Conservation (phyloP, 2,329 filamentous ascomycete species). For the Claviceps monticola region DNA sequence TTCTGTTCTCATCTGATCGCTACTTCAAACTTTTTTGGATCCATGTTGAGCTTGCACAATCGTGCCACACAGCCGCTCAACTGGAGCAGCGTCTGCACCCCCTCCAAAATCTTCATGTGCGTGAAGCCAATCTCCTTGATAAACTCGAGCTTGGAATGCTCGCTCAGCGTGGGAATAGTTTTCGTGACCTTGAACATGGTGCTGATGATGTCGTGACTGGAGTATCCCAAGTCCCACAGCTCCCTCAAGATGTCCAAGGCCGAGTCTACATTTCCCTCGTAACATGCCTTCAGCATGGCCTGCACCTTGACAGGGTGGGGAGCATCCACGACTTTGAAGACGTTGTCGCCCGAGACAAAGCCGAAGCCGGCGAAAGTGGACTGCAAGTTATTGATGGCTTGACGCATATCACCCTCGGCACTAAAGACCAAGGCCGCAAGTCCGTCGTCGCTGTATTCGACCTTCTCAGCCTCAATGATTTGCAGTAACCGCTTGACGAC, state of each 20-base stretch:
- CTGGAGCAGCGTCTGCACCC: constrained; percentile 88
- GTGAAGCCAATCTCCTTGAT: constrained; percentile 98
- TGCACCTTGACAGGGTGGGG: constrained; percentile 97
- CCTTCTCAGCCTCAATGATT: constrained; percentile 83
- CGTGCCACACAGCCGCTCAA: constrained; percentile 84
- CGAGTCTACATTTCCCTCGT: constrained; percentile 79
- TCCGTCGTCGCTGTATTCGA: constrained; percentile 84
- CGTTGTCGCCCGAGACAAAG: constrained; percentile 94
- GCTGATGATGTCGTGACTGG: constrained; percentile 96
- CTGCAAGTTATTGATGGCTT: constrained; percentile 97
- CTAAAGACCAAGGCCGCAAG: constrained; percentile 93
- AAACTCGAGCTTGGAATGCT: constrained; percentile 92
- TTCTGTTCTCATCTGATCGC: constrained; percentile 18
- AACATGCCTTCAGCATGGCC: constrained; percentile 94
- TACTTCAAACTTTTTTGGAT: constrained; percentile 60
- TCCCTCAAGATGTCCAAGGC: constrained; percentile 79
- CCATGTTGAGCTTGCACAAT: constrained; percentile 93
- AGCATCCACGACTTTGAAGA: constrained; percentile 93
- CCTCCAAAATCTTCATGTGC: constrained; percentile 98
- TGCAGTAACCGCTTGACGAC: constrained; percentile 83
- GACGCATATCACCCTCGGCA: constrained; percentile 95
- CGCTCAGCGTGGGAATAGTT: constrained; percentile 79
- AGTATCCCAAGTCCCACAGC: constrained; percentile 90
- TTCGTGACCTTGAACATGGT: constrained; percentile 99
- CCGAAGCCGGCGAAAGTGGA: constrained; percentile 88